phyloP scores from a whole-genome alignment of 179 eudicot species.

The Silene noctiflora region DNA sequence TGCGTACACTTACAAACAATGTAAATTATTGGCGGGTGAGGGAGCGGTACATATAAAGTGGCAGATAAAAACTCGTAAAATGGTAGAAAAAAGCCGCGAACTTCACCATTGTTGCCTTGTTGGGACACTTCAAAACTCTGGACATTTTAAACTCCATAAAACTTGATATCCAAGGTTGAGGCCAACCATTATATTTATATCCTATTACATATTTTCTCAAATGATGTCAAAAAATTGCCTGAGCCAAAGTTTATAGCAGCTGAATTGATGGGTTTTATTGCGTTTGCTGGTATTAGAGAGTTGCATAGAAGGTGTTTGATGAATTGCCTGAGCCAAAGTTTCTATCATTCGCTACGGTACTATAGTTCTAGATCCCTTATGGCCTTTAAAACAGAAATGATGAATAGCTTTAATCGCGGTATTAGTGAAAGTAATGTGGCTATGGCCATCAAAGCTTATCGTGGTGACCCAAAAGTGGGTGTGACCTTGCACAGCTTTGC shows the following conservation, averaged over 20 bases:
- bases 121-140: no score
- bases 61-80: no score
- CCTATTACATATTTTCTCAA: no score
- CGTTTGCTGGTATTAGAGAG: not conserved
- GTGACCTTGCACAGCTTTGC: constrained; percentile 60
- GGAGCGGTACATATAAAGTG: no score
- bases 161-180: no score
- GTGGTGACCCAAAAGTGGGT: constrained; percentile 51
- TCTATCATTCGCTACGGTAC: constrained; percentile 1
- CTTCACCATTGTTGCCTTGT: no score
- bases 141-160: no score
- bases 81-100: no score
- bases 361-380: constrained; percentile 42
- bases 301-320: constrained; percentile 1
- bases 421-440: constrained; percentile 54
- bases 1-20: no score
- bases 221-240: no score
- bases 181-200: no score
- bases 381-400: constrained; percentile 40
- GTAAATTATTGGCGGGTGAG: no score
- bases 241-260: not conserved
- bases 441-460: constrained; percentile 64
- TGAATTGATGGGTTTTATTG: not conserved
- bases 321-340: constrained; percentile 2
- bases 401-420: constrained; percentile 21